Base-by-base conservation (phyloP, 2,329 filamentous ascomycete species). In the Didymella pinodella region DNA sequence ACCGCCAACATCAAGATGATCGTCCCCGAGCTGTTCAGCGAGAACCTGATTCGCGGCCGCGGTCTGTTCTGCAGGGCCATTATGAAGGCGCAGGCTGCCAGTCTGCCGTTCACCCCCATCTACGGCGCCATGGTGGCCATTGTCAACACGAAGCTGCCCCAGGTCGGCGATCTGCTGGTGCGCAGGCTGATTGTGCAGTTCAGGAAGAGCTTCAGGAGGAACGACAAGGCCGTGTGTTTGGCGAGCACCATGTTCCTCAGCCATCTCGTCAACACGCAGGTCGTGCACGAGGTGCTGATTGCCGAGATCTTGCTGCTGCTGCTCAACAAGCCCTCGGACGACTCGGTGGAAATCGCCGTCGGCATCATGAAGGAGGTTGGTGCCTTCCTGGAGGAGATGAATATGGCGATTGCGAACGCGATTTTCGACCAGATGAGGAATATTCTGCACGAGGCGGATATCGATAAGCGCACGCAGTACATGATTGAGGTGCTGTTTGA, bases 401-500 rank as follows among this genome's bases (percentile, higher is more conserved):
- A 92, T 73, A 86, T 88, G 1, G 86, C 91, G 11, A 96, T 98
- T 70, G 89, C 93, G 29, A 86, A 94, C 65, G 91, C 90, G 25
- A 92, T 99, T 7, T 99, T 96, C 73, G 95, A 99, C 72, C 93
- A 97, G 77, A 96, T 99, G 82, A 84, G 95, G 68, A 94, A 90
- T 69, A 97, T 98, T 64, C 82, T 99, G 8, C 94, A 99, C 80
- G 95, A 99, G 77, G 93, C 93, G 44, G 93, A 95, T 73, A 97
- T 99, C 75, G 94, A 98, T 75, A 97, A 97, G 83, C 86, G 95
- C 65, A 93, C 94, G n/a, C 95, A 99, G 79, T 99, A 98, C 79
- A 97, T 97, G 91, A 94, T 99, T 57, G 95, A 99, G 77, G 95
- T 98, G 6, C 81, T 99, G 43, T 99, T 99, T 76, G 93, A 99